Evolutionary conservation across 1,284 basidiomycete species (phyloP), one percentile per base, ranked within the genome.

Genomic region (Bjerkandera adusta): DNA sequence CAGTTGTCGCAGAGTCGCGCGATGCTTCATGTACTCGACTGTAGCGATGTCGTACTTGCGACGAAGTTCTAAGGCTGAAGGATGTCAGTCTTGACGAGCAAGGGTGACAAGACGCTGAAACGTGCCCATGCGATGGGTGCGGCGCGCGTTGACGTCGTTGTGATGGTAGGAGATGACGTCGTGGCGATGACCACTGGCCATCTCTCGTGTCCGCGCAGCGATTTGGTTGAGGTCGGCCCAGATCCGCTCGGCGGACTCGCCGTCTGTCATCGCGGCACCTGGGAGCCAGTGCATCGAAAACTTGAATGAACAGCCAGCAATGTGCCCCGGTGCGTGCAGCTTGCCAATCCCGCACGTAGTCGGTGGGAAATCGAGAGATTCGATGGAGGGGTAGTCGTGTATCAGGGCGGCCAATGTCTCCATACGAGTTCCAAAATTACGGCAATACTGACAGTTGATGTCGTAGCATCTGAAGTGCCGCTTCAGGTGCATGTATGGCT

Each of bases 281-380:
- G 46, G 52, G 1, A 52, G 27, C n/a, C 37, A 53, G 35, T 56
- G 50, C 13, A 57, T 52, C 2, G 57, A 60, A 36, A 42, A 54
- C 10, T 36, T 40, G 2, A 43, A 45, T 5, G 53, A 48, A 26
- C 59, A 62, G 3, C 16, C 13, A 4, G 16, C 21, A 4, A 27
- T 54, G 41, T 62, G 60, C 12, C 50, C 49, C 41, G 21, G 38
- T 4, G 50, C 40, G 36, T 62, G 60, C 27, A 56, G 60, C 34
- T 56, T 59, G 12, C 49, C 44, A 1, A 50, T 29, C 1, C 38
- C 49, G 2, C 43, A 4, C 5, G 40, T 5, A 1, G 29, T 42
- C 7, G 21, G 1, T 1, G 37, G 36, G 21, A 42, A 41, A n/a
- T 12, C 43, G 2, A 42, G 16, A 3, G 21, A 15, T 16, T 29